phyloP scores from a whole-genome alignment of 1,284 basidiomycete species.

The Tylopilus sp. region DNA sequence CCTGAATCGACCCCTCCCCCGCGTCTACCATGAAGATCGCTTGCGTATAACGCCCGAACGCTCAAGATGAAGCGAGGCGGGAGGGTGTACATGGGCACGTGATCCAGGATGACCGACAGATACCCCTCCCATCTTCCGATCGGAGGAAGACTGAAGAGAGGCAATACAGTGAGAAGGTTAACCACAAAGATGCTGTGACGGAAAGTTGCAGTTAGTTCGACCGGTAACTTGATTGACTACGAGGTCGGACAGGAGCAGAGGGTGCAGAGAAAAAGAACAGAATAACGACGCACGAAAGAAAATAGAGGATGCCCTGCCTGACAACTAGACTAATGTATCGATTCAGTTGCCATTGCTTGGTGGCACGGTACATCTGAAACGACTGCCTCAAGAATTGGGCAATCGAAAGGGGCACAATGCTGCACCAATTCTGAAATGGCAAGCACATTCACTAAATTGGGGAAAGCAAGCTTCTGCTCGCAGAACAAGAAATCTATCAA shows the following conservation, averaged over 20 bases:
- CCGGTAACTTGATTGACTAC: too few species aligned
- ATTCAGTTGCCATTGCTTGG: background rate
- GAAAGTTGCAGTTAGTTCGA: background rate
- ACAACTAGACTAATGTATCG: background rate
- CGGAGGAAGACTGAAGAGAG: background rate
- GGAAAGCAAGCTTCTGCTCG: background rate
- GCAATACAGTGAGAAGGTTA: background rate
- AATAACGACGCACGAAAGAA: background rate
- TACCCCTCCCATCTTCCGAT: background rate
- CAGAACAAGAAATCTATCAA: background rate
- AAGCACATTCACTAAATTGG: background rate
- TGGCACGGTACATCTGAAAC: background rate
- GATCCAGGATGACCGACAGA: background rate
- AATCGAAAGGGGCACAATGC: background rate
- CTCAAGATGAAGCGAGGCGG: constrained; percentile 11
- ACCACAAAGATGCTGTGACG: constrained; percentile 3
- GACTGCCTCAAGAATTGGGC: background rate
- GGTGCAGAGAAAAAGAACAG: background rate
- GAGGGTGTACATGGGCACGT: constrained; percentile 4
- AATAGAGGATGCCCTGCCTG: background rate
- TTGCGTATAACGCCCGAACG: constrained; percentile 8
- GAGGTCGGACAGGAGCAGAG: too few species aligned
- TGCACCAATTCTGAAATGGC: background rate
- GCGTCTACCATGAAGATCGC: background rate
- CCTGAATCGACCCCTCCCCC: background rate